These are phyloP conservation scores for Juglanconis sp. DNA, from an alignment of 2,329 filamentous ascomycete species.

Conservation along the genomic window DNA sequence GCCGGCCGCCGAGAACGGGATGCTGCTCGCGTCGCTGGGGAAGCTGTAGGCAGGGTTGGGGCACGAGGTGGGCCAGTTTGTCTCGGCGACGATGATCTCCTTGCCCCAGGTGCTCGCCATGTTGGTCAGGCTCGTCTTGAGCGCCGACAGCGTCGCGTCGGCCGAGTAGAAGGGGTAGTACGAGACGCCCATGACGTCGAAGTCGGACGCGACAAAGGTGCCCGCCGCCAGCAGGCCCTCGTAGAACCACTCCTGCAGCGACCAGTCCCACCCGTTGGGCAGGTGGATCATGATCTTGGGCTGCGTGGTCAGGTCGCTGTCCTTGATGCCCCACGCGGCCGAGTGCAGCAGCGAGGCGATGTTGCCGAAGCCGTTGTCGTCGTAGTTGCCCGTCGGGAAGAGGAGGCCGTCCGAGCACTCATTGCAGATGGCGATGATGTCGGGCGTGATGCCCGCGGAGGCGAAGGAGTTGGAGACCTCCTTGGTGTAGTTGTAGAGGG, in stretches of 20 bases:
- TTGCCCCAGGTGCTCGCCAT: conserved; percentile 63
- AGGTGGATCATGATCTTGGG: conserved; percentile 73
- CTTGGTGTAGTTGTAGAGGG: conserved; percentile 66
- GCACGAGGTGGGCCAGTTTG: conserved; percentile 66
- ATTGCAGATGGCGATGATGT: conserved; percentile 69
- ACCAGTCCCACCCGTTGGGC: conserved; percentile 73
- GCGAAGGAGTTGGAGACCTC: conserved; percentile 60
- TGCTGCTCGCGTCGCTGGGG: conserved; percentile 55
- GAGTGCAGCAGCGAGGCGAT: conserved; percentile 63
- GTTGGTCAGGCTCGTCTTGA: conserved; percentile 54
- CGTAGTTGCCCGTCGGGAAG: conserved; percentile 54
- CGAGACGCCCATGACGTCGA: conserved; percentile 69
- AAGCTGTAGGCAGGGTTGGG: conserved; percentile 56
- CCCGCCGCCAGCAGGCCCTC: conserved; percentile 51
- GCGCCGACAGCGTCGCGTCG: conserved; percentile 53
- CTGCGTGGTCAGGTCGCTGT: conserved; percentile 52
- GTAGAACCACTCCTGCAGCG: conserved; percentile 60
- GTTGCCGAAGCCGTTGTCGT: conserved; percentile 52
- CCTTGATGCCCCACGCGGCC: conserved; percentile 61
- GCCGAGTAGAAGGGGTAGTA: conserved; percentile 71
- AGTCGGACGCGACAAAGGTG: conserved; percentile 50
- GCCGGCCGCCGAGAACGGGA: conserved; percentile 61
- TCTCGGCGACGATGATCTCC: conserved; percentile 66
- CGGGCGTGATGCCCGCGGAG: conserved; percentile 49
- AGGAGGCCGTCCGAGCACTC: conserved; percentile 68